Evolutionary conservation across 2,329 filamentous ascomycete species (phyloP).

Genomic region (Epichloe coenophiala): DNA sequence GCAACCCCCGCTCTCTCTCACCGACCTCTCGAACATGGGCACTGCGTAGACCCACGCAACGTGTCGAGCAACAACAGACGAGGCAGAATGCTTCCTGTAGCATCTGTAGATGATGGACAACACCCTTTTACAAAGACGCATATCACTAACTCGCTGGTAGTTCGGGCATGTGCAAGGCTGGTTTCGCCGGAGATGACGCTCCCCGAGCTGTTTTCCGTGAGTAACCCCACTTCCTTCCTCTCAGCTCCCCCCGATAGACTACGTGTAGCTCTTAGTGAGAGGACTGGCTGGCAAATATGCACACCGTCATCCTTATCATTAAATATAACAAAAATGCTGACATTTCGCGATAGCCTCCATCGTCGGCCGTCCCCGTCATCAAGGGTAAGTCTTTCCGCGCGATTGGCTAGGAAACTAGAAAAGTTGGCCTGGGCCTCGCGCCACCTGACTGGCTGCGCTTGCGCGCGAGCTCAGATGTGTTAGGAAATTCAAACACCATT

Average conservation of each 20-base stretch:
- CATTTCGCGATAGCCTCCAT: slow-evolving; percentile 63
- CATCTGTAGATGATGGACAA: background rate
- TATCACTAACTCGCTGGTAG: slow-evolving; percentile 40
- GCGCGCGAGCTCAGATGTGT: background rate
- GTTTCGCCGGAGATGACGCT: slow-evolving; percentile 99
- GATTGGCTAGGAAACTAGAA: background rate
- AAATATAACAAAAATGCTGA: slow-evolving; percentile 20
- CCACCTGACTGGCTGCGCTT: background rate
- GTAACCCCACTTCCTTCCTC: slow-evolving; percentile 30
- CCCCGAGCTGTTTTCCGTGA: slow-evolving; percentile 99
- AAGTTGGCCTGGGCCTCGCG: background rate
- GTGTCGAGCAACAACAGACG: background rate
- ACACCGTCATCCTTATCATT: background rate
- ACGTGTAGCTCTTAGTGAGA: slow-evolving; percentile 6
- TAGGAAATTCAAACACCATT: background rate
- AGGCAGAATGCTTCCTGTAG: background rate
- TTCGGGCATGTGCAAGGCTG: slow-evolving; percentile 99
- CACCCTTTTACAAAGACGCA: background rate
- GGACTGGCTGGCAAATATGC: slow-evolving; percentile 1
- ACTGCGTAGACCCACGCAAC: slow-evolving; percentile 4
- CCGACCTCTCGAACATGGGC: slow-evolving; percentile 16
- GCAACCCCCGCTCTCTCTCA: slow-evolving; percentile 20
- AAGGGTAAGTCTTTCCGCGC: slow-evolving; percentile 68
- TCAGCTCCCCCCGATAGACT: slow-evolving; percentile 1
- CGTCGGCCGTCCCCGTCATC: slow-evolving; percentile 97